These are phyloP conservation scores for Calonectria pseudoreteaudii DNA, from an alignment of 2,329 filamentous ascomycete species.

Conservation along the genomic window DNA sequence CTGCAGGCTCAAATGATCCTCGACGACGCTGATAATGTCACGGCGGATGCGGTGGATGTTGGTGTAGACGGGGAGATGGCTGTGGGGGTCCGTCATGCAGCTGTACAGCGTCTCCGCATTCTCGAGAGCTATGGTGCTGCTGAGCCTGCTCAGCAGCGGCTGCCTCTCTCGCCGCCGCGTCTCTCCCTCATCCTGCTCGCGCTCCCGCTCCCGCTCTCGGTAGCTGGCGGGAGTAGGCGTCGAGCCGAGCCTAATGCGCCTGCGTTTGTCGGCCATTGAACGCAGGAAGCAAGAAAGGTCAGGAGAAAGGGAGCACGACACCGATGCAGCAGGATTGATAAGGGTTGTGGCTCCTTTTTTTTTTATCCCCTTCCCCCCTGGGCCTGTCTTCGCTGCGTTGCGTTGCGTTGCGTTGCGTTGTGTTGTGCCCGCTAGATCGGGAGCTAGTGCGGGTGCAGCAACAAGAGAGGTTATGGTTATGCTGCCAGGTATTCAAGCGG, in stretches of 20 bases:
- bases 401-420: background rate
- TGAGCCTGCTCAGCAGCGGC: conserved; percentile 49
- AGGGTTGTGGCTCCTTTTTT: background rate
- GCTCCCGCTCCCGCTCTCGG: background rate
- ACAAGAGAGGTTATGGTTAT: too few species aligned
- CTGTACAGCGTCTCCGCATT: conserved; percentile 58
- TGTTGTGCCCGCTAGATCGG: background rate
- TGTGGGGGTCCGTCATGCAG: conserved; percentile 69
- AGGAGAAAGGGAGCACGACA: conserved; percentile 8
- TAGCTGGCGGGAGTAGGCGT: conserved; percentile 32
- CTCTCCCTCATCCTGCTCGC: background rate
- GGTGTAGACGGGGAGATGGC: conserved; percentile 77
- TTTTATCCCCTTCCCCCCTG: too few species aligned
- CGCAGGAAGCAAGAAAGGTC: background rate
- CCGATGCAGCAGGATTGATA: background rate
- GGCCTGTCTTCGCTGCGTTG: background rate
- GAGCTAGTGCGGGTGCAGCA: background rate
- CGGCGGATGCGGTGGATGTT: conserved; percentile 80
- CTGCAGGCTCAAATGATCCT: conserved; percentile 74
- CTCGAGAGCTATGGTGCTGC: conserved; percentile 39
- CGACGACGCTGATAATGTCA: conserved; percentile 72
- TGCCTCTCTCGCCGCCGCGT: conserved; percentile 46
- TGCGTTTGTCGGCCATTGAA: conserved; percentile 39
- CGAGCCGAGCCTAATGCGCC: conserved; percentile 47
- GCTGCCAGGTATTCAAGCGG: background rate